Evolutionary conservation across 768 basidiomycete species (phyloP), one percentile per base, ranked within the genome.

Genomic region (Saitozyma podzolica): DNA sequence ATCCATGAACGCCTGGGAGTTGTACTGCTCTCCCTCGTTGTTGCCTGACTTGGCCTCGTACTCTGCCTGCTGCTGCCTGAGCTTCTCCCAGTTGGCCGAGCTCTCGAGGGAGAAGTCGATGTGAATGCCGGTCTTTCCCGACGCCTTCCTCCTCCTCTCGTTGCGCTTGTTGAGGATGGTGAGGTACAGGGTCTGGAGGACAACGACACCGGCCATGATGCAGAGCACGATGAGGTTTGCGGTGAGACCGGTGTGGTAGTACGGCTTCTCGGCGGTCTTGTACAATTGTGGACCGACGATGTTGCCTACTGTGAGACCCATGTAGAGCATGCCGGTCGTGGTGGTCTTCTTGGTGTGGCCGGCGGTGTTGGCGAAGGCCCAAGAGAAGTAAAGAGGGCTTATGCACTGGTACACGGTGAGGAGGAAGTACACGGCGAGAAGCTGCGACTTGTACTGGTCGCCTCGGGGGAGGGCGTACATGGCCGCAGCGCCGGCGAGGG

Each of bases 331-430:
- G 17, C 64, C 70, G 0, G 70, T 69, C 9, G 65, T 72, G 3
- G 65, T 67, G 5, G 70, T 72, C 61, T 72, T 72, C 49, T 72
- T 72, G 50, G 67, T 72, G 45, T 68, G 65, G 8, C 66, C 69
- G 3, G 63, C 66, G 9, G 61, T 65, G 39, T 65, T 68, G 29
- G 64, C 67, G 39, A 64, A 68, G 0, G 65, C 50, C 70, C 70
- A 72, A 41, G 65, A 67, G 61, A 72, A 67, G 52, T 69, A 57
- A 49, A 72, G 50, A 1, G 65, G 61, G 13, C 62, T 67, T 20
- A 72, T 41, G 43, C 59, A 62, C 47, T 67, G 62, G 62, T 54
- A 72, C 10, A 72, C 61, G 41, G 69, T 67, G 3, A 72, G 63
- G 43, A 72, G 64, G 52, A 72, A 72, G 61, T 69, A 72, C 6